Percentiles rank a stretch among this genome's conserved stretches.
phyloP scores from a whole-genome alignment of 495 filamentous ascomycete genomes.

The Staphylotrichum tortipilum region DNA sequence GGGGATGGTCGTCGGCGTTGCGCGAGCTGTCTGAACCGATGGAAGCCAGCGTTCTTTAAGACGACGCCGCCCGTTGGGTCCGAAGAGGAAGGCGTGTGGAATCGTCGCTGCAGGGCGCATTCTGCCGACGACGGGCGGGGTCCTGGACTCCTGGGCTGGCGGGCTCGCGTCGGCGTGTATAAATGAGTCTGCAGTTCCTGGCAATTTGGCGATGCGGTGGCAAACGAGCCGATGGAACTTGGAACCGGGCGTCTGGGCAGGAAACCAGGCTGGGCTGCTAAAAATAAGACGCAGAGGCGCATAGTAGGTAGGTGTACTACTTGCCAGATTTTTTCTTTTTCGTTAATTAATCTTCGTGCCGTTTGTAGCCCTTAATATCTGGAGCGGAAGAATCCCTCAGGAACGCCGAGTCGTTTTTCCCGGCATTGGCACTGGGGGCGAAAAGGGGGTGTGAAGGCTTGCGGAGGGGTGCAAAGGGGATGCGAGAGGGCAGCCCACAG shows the following conservation, averaged over 20 bases:
- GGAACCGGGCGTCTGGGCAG: conserved; percentile 8
- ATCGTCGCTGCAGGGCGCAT: not conserved
- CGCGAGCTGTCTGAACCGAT: not conserved
- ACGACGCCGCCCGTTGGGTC: not conserved
- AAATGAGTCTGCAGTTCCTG: not conserved
- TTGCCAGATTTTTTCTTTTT: not conserved
- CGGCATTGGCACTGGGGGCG: not conserved
- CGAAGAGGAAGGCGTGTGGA: not conserved
- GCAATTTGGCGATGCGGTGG: not conserved
- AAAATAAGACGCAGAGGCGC: conserved; percentile 1
- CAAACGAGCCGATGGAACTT: too few relatives aligned
- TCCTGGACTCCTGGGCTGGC: not conserved
- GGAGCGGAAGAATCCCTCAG: not conserved
- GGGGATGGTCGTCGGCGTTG: too few relatives aligned
- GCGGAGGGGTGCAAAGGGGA: too few relatives aligned
- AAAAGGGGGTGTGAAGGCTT: too few relatives aligned
- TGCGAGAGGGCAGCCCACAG: too few relatives aligned
- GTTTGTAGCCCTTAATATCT: conserved; percentile 1
- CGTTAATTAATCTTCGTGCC: conserved; percentile 3
- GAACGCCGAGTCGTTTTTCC: conserved; percentile 1
- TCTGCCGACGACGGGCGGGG: not conserved
- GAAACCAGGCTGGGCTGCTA: not conserved
- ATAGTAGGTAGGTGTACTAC: not conserved
- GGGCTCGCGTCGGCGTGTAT: not conserved
- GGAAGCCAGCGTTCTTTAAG: not conserved